phyloP scores from a whole-genome alignment of 2,329 filamentous ascomycete species.

The Diaporthe sp. region DNA sequence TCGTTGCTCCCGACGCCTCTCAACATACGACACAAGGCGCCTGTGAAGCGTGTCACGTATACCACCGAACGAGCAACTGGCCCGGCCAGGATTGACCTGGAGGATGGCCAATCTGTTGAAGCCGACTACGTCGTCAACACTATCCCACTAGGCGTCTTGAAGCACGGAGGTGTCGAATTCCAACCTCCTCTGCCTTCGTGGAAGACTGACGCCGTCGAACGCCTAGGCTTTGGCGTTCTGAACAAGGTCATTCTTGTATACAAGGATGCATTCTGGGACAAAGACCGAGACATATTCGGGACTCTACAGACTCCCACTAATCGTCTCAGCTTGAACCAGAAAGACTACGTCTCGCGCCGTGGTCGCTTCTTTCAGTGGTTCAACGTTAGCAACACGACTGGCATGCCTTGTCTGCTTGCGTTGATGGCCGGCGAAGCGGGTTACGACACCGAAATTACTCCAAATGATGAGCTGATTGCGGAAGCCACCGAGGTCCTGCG shows the following conservation, averaged over 20 bases:
- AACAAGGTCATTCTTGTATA: slow-evolving; percentile 97
- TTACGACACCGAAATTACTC: slow-evolving; percentile 82
- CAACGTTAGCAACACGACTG: slow-evolving; percentile 91
- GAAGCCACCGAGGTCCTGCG: slow-evolving; percentile 85
- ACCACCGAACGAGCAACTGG: slow-evolving; percentile 59
- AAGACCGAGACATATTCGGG: slow-evolving; percentile 91
- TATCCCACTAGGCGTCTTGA: slow-evolving; percentile 89
- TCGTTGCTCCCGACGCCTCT: slow-evolving; percentile 81
- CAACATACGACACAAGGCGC: slow-evolving; percentile 78
- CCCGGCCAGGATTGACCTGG: slow-evolving; percentile 75
- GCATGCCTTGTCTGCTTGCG: slow-evolving; percentile 86
- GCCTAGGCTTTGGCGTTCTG: slow-evolving; percentile 90
- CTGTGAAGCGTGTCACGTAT: slow-evolving; percentile 77
- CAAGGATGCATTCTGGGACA: slow-evolving; percentile 90
- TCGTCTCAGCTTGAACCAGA: slow-evolving; percentile 77
- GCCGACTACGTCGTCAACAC: slow-evolving; percentile 95
- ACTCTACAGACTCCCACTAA: slow-evolving; percentile 80
- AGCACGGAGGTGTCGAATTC: slow-evolving; percentile 84
- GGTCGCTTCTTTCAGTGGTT: slow-evolving; percentile 99
- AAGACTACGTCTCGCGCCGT: slow-evolving; percentile 80
- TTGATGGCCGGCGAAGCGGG: slow-evolving; percentile 97
- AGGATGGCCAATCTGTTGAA: slow-evolving; percentile 79
- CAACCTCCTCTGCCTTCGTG: slow-evolving; percentile 89
- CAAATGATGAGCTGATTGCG: slow-evolving; percentile 78
- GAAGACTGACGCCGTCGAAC: slow-evolving; percentile 83